phyloP scores from a whole-genome alignment of 345 rosid genomes.

The Sonneratia alba region DNA sequence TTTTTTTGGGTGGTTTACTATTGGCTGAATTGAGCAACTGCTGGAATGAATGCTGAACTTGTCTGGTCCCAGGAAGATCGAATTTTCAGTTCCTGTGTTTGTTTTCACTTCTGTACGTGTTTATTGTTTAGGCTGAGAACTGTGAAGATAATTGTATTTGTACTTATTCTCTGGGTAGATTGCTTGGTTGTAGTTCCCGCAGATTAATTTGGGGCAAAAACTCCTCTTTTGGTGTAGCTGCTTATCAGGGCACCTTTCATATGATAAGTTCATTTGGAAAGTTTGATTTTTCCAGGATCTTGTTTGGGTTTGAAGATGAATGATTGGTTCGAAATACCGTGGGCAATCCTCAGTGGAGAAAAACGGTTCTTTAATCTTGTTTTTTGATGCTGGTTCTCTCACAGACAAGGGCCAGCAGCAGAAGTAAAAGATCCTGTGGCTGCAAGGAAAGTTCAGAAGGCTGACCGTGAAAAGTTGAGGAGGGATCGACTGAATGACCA shows the following conservation, averaged over 20 bases:
- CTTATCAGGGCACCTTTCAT: too few relatives aligned
- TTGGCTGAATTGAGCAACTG: too few relatives aligned
- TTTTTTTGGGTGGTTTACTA: not conserved
- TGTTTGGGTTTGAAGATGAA: too few relatives aligned
- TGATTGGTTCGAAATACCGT: not conserved
- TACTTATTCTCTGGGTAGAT: not conserved
- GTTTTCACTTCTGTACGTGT: too few relatives aligned
- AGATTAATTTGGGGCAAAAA: not conserved
- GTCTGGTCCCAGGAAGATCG: not conserved
- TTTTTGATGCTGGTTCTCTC: not conserved
- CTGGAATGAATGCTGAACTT: too few relatives aligned
- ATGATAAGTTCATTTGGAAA: not conserved
- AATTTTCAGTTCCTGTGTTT: not conserved
- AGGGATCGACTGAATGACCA: conserved; percentile 67
- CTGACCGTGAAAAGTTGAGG: conserved; percentile 66
- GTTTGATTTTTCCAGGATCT: too few relatives aligned
- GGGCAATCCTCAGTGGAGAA: not conserved
- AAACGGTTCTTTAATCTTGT: not conserved
- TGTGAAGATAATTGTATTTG: not conserved
- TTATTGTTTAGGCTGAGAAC: too few relatives aligned
- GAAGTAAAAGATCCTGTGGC: conserved; percentile 41
- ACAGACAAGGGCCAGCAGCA: conserved; percentile 27
- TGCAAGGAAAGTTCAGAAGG: conserved; percentile 50
- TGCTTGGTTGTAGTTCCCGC: not conserved
- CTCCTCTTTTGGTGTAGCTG: not conserved